Evolutionary conservation across 1,139 yeast species (phyloP), one percentile per base, ranked within the genome.

Genomic region (Geotrichum histeridarum): DNA sequence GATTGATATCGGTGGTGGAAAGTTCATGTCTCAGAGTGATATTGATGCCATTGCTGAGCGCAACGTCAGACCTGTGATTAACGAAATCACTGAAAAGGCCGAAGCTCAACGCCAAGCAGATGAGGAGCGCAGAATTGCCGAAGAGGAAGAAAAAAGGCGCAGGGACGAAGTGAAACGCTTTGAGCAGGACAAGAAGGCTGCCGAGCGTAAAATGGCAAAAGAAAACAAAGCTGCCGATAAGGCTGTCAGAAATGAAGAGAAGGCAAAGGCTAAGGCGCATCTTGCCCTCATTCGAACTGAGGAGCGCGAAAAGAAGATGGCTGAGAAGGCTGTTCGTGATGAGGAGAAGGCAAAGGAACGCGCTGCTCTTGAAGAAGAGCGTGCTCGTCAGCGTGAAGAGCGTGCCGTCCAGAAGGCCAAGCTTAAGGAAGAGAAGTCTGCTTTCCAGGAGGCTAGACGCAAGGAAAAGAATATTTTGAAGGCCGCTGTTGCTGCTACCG

Each of bases 1-100:
- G 66, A 77, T 89, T 63, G 79, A 89, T 65, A 73, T 91, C 61
- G 99, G 99, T 59, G 96, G 96, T 61, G 98, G 98, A 2, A 77
- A 88, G 61, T 81, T 80, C 64, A 82, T 91, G 78, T 77, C 86
- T 50, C 86, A 80, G 60, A 78, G 77, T 30, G 96, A 91, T 67
- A 81, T 93, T 59, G 86, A 86, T 59, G 79, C 79, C 53, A 81
- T 93, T 75, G 98, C 98, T n/a, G 74, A 83, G 55, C 78, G 83
- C 54, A 77, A 87, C 66, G 95, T 93, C 56, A 77, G 79, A 59
- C 99, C 99, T 9, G 93, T 91, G n/a, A 74, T 93, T 66, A 77
- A 75, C 49, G 94, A 89, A 69, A 83, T 93, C 64, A 76, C 79
- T 63, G 73, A 77, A 52, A 84, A 87, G 69, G 95, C 95, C 15